These are phyloP conservation scores for Nothopassalora personata DNA, from an alignment of 2,329 filamentous ascomycete species.

Conservation along the genomic window DNA sequence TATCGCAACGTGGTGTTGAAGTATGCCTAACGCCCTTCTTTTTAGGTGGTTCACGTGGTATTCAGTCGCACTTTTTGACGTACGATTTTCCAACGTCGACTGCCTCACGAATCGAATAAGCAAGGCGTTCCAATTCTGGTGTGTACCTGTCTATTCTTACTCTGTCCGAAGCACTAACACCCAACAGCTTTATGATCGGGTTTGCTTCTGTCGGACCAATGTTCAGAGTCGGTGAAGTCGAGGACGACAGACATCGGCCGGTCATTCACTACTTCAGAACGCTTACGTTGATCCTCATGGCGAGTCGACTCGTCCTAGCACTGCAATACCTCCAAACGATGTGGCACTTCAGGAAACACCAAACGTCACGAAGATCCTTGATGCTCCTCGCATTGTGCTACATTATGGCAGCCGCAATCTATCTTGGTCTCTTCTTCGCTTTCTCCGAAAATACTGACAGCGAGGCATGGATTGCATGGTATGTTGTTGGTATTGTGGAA, in stretches of 20 bases:
- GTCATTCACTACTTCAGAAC: conserved; percentile 37
- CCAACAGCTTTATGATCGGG: neutral
- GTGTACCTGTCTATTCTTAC: conserved; percentile 48
- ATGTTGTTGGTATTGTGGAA: conserved; percentile 37
- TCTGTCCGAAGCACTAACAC: conserved; percentile 24
- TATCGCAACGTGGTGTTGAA: too few species aligned
- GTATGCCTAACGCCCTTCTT: too few species aligned
- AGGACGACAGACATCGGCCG: conserved; percentile 26
- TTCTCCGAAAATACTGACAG: conserved; percentile 24
- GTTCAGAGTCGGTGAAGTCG: neutral
- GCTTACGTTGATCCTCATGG: conserved; percentile 37
- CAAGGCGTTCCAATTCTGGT: conserved; percentile 56
- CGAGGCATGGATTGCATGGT: conserved; percentile 48
- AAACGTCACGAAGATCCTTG: conserved; percentile 31
- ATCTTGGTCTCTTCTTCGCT: conserved; percentile 31
- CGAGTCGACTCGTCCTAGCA: conserved; percentile 33
- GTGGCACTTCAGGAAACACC: conserved; percentile 31
- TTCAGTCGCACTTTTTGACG: conserved; percentile 57
- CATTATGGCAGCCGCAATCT: conserved; percentile 32
- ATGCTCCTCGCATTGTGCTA: conserved; percentile 32
- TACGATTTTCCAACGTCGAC: conserved; percentile 56
- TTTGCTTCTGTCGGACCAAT: neutral
- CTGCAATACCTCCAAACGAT: conserved; percentile 37
- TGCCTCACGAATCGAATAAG: conserved; percentile 57
- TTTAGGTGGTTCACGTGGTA: conserved; percentile 59